These are phyloP conservation scores for Plantago elongata DNA, from an alignment of 257 asterid species.

Conservation along the genomic window DNA sequence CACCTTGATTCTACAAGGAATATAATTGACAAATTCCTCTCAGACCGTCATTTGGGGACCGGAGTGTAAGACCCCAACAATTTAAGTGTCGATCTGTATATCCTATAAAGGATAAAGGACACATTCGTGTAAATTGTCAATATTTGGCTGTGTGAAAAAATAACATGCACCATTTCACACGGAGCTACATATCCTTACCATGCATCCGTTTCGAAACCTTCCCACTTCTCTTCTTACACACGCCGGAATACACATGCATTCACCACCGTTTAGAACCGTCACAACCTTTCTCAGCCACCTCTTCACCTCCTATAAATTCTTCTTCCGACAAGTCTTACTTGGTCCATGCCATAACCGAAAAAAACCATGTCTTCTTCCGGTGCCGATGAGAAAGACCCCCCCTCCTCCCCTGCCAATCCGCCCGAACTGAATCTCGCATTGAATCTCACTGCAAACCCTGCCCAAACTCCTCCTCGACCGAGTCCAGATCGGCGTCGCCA, in stretches of 20 bases:
- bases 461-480: background rate
- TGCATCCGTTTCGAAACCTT: too few relatives aligned
- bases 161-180: too few relatives aligned
- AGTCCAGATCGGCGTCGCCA: background rate
- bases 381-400: background rate
- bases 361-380: background rate
- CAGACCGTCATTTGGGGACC: too few relatives aligned
- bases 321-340: background rate
- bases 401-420: background rate
- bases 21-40: too few relatives aligned
- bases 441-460: too few relatives aligned
- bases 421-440: background rate
- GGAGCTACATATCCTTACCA: too few relatives aligned
- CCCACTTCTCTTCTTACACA: background rate
- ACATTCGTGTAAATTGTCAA: too few relatives aligned
- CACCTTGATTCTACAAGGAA: too few relatives aligned
- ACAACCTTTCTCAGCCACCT: background rate
- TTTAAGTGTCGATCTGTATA: too few relatives aligned
- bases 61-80: too few relatives aligned
- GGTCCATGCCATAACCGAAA: background rate
- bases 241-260: background rate
- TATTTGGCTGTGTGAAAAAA: too few relatives aligned
- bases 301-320: background rate
- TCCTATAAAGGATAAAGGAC: too few relatives aligned
- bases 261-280: background rate